Evolutionary conservation across 1,284 basidiomycete species (phyloP), one percentile per base, ranked within the genome.

Genomic region (Schizophyllum commune): DNA sequence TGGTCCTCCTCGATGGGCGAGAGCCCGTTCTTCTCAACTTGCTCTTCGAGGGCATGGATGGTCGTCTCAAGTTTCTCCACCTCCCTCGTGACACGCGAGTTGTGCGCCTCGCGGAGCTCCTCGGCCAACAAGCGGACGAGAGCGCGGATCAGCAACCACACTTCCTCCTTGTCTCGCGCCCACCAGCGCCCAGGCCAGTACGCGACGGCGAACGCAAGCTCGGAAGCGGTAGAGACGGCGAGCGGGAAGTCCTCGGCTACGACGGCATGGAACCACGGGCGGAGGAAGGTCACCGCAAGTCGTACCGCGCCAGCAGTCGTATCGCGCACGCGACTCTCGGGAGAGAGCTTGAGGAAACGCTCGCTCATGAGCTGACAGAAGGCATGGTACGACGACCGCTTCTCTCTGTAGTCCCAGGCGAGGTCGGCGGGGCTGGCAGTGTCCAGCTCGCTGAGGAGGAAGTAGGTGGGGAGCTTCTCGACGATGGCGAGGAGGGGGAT

Each of bases 321-420:
- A 68, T 88, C 88, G 33, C 81, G 79, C 59, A 88, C 70, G 32
- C 83, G 81, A 56, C 76, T 75, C 60, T 86, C 83, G 32, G 75
- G 66, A 1, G 83, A 73, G 61, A 83, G 75, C 57, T 74, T 77
- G 53, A 84, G 72, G 73, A 89, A 91, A 27, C 79, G 77, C 54
- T 79, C 80, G 4, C 85, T 81, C 76, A 87, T 83, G 22, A 83
- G 81, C 66, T 82, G 82, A 72, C 88, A 90, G 71, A 91, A 90
- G 59, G 83, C 79, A 39, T 82, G 82, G 73, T 83, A 91, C 66
- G 76, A 83, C 13, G 79, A 77, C 68, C 84, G 85, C 68, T 79
- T 81, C 52, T 77, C 78, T 19, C 78, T 75, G 65, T 81, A 83
- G 64, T 86, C 79, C 86, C 87, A 88, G 8, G 80, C 79, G 17